These are phyloP conservation scores for Ichthyophthirius multifiliis DNA, from an alignment of 169 alveolate species.

Conservation along the genomic window DNA sequence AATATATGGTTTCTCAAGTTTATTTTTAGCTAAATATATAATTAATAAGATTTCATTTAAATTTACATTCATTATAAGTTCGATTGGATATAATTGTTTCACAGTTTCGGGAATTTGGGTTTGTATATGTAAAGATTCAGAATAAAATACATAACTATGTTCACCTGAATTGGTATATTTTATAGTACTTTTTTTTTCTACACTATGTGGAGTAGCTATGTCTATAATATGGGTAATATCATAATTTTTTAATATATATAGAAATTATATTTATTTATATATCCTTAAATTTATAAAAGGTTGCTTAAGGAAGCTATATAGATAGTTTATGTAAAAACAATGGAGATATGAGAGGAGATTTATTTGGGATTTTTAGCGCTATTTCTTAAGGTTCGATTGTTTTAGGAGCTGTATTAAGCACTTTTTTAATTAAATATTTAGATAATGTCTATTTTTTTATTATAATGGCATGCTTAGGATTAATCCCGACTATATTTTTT, in stretches of 20 bases:
- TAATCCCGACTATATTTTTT: neutral
- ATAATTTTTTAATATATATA: too few species aligned
- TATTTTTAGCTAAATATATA: neutral
- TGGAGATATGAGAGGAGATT: neutral
- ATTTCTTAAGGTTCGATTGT: neutral
- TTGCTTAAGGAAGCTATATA: neutral
- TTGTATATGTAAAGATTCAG: neutral
- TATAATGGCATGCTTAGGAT: neutral
- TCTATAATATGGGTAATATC: slow-evolving; percentile 1
- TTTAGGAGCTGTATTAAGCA: neutral
- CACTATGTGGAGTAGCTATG: neutral
- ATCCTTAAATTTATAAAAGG: too few species aligned
- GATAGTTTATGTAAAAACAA: neutral
- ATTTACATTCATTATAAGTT: neutral
- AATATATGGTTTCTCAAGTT: neutral
- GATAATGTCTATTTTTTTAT: neutral
- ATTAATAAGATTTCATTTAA: neutral
- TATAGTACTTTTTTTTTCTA: neutral
- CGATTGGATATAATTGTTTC: neutral
- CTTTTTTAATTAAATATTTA: neutral
- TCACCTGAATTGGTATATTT: neutral
- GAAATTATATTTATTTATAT: too few species aligned
- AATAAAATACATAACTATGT: neutral
- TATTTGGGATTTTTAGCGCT: neutral
- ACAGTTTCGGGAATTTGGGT: slow-evolving; percentile 10